Conservation (phyloP, 768 basidiomycete genomes). For the Tricholoma bakamatsutake region DNA sequence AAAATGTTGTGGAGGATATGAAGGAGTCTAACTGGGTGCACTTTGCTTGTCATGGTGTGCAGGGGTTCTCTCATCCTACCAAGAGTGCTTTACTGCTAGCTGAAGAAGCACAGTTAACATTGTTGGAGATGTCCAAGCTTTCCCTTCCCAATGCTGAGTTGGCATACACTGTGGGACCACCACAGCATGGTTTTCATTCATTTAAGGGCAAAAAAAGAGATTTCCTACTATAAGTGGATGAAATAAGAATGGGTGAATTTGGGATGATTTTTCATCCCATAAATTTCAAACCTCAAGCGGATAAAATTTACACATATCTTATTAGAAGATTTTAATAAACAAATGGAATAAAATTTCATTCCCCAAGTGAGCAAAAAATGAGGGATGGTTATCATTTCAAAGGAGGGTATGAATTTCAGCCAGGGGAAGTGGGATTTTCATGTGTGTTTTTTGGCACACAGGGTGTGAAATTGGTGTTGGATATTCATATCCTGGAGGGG, state of each 20-base stretch:
- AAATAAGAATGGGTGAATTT: too few species aligned
- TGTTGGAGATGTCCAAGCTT: slow-evolving; percentile 15
- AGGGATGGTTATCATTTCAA: not conserved
- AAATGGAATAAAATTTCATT: not conserved
- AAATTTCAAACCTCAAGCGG: not conserved
- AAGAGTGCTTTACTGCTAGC: slow-evolving; percentile 20
- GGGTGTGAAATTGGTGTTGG: too few species aligned
- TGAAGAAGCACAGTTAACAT: slow-evolving; percentile 13
- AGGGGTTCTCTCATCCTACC: slow-evolving; percentile 20
- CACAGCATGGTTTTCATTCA: too few species aligned
- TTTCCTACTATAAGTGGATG: too few species aligned
- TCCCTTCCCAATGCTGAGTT: slow-evolving; percentile 20
- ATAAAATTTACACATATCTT: not conserved
- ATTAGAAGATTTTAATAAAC: not conserved
- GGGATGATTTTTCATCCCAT: too few species aligned
- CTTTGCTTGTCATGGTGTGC: slow-evolving; percentile 29
- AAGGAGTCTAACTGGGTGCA: slow-evolving; percentile 20
- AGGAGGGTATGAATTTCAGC: not conserved
- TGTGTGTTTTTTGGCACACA: not conserved
- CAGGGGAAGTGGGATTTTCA: not conserved
- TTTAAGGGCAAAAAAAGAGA: too few species aligned
- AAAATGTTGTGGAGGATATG: slow-evolving; percentile 11
- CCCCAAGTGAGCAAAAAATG: too few species aligned
- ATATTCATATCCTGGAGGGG: too few species aligned
- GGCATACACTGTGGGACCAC: slow-evolving; percentile 19